Conservation (phyloP, 495 filamentous ascomycete species). For the Podospora australis region DNA sequence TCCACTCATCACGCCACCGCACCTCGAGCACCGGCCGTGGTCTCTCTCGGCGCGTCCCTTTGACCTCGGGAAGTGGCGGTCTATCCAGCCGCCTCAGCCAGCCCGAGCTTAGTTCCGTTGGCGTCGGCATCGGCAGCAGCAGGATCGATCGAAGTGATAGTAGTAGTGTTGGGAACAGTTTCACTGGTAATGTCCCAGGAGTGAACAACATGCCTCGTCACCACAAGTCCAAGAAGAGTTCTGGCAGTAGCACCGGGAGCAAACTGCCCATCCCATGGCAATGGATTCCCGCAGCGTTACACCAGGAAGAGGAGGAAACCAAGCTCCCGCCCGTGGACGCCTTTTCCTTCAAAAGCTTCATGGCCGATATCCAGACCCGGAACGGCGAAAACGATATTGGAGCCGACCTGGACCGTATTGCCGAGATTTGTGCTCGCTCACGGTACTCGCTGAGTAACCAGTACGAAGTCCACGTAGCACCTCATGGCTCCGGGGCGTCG, state of each 20-base stretch:
- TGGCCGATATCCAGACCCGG: slow-evolving; percentile 18
- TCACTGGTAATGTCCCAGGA: too few species aligned
- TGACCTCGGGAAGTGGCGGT: too few species aligned
- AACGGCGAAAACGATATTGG: slow-evolving; percentile 26
- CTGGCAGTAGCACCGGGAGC: too few species aligned
- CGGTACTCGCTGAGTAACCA: slow-evolving; percentile 51
- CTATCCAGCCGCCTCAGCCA: too few species aligned
- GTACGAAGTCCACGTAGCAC: slow-evolving; percentile 53
- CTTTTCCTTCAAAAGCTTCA: slow-evolving; percentile 54
- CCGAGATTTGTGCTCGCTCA: slow-evolving; percentile 51
- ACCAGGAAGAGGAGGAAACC: slow-evolving; percentile 15
- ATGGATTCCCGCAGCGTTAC: too few species aligned
- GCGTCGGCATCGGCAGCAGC: slow-evolving; percentile 22
- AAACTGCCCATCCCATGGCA: too few species aligned
- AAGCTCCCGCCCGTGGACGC: slow-evolving; percentile 48
- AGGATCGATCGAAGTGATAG: too few species aligned
- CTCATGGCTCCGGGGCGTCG: slow-evolving; percentile 43
- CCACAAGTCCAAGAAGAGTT: too few species aligned
- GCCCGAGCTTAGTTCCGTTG: slow-evolving; percentile 11
- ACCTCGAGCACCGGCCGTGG: too few species aligned
- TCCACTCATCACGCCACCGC: slow-evolving; percentile 21
- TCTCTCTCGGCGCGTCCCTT: slow-evolving; percentile 22
- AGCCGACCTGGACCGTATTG: slow-evolving; percentile 50
- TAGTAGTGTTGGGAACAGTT: too few species aligned
- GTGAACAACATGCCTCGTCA: too few species aligned